Evolutionary conservation across 2,329 filamentous ascomycete genomes (phyloP).

Genomic region (Aureobasidium sp.): DNA sequence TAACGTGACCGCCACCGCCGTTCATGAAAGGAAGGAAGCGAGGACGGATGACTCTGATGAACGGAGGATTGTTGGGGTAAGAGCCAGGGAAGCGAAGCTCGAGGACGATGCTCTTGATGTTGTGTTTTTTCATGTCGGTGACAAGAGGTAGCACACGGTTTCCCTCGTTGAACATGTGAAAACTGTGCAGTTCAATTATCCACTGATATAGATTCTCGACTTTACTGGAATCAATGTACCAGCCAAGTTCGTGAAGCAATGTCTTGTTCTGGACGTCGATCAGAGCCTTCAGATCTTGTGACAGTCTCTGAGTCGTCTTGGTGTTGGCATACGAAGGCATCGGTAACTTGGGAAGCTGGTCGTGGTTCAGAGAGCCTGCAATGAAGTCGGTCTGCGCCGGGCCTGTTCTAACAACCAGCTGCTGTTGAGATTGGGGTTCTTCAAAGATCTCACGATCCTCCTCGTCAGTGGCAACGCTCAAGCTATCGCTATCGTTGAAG

Average conservation of each 20-base stretch:
- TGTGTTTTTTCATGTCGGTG: constrained; percentile 58
- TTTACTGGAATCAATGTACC: constrained; percentile 64
- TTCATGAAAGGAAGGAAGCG: constrained; percentile 61
- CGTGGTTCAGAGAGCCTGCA: constrained; percentile 56
- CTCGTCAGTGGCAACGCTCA: constrained; percentile 41
- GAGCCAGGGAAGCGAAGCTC: constrained; percentile 72
- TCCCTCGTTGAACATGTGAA: constrained; percentile 34
- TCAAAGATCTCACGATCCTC: constrained; percentile 38
- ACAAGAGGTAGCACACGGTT: constrained; percentile 53
- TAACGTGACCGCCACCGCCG: constrained; percentile 81
- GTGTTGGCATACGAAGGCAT: constrained; percentile 56
- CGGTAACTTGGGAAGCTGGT: constrained; percentile 54
- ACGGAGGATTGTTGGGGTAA: constrained; percentile 72
- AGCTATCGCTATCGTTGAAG: constrained; percentile 27
- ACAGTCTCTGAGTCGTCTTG: constrained; percentile 52
- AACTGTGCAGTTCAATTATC: constrained; percentile 84
- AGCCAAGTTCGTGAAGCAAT: constrained; percentile 61
- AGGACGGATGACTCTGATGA: constrained; percentile 71
- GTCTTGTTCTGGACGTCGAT: constrained; percentile 54
- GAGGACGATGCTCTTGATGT: constrained; percentile 60
- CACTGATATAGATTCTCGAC: constrained; percentile 77
- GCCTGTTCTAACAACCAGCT: constrained; percentile 17
- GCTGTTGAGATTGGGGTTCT: constrained; percentile 15
- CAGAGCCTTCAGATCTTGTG: constrained; percentile 55
- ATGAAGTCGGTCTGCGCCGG: constrained; percentile 48